Evolutionary conservation across 495 filamentous ascomycete genomes (phyloP).

Genomic region (Pyronema domesticum): DNA sequence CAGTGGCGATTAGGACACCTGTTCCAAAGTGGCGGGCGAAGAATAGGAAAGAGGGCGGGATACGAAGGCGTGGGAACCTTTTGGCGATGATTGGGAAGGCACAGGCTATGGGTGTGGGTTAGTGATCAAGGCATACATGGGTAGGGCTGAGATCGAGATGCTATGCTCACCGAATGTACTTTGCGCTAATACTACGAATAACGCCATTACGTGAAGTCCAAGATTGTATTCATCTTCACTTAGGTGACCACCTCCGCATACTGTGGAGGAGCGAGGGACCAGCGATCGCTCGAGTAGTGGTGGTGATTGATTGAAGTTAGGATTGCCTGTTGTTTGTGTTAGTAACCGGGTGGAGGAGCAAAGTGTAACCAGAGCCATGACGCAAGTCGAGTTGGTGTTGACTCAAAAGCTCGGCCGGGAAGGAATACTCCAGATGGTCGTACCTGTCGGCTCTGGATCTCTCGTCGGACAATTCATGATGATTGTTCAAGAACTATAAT

Average conservation of each 20-base stretch:
- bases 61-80: conserved; percentile 22
- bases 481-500: neutral
- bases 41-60: conserved; percentile 33
- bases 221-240: conserved; percentile 21
- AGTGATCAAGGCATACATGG: neutral
- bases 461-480: conserved; percentile 22
- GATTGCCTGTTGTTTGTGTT: conserved; percentile 10
- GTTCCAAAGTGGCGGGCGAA: conserved; percentile 71
- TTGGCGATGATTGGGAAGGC: conserved; percentile 38
- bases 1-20: conserved; percentile 68
- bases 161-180: conserved; percentile 36
- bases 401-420: neutral
- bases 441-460: conserved; percentile 21
- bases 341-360: neutral
- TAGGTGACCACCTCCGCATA: conserved; percentile 16
- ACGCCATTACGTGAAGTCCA: conserved; percentile 52
- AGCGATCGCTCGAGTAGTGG: conserved; percentile 19
- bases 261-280: conserved; percentile 15
- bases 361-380: neutral
- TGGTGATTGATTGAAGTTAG: conserved; percentile 19
- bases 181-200: conserved; percentile 53
- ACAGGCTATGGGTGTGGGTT: conserved; percentile 30
- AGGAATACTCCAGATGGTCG: neutral
- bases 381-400: neutral
- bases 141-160: neutral